Evolutionary conservation across 306 rosid species (phyloP), one percentile per base, ranked within the genome.

Genomic region (Rosa persica): DNA sequence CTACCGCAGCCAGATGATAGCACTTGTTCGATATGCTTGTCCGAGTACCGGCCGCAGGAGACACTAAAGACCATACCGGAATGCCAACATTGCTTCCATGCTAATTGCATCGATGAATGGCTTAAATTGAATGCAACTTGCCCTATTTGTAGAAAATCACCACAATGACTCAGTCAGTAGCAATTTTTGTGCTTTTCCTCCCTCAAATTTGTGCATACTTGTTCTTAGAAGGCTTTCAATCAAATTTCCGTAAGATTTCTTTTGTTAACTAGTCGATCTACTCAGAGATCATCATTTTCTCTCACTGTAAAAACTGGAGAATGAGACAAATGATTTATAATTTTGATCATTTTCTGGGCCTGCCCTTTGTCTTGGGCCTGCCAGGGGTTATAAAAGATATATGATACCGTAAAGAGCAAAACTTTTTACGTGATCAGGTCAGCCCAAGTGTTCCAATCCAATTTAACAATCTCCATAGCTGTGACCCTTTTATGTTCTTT

Each of bases 41-140:
- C 90, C 0, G 91, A 93, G 54, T 93, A 93, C 62, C 74, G 61
- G 79, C 78, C 98, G 25, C 85, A 85, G 57, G 92, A 93, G 78
- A 93, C 85, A 0, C 75, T 93, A 6, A 90, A 85, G 88, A 84
- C 68, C 43, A 86, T 93, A 47, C 96, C 96, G 0, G 78, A 87
- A 38, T 93, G 97, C 51, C 83, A 52, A 39, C 97, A 92, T 79
- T 89, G 89, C 83, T 92, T 92, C 80, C 97, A 92, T 74, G 82
- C 87, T 10, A 79, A 87, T 17, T 90, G 98, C 80, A 87, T 93
- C n/a, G 90, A 93, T 48, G 89, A 84, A 66, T 93, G 98, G 94
- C 98, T 93, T 64, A 73, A 77, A 15, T 12, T 89, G 76, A 91
- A 89, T 25, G 87, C 96, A 1, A 82, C 96, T 0, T 93, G 98